These are phyloP conservation scores for Pelargonium myrrhifolium DNA, from an alignment of 441 rosid species.

Conservation along the genomic window DNA sequence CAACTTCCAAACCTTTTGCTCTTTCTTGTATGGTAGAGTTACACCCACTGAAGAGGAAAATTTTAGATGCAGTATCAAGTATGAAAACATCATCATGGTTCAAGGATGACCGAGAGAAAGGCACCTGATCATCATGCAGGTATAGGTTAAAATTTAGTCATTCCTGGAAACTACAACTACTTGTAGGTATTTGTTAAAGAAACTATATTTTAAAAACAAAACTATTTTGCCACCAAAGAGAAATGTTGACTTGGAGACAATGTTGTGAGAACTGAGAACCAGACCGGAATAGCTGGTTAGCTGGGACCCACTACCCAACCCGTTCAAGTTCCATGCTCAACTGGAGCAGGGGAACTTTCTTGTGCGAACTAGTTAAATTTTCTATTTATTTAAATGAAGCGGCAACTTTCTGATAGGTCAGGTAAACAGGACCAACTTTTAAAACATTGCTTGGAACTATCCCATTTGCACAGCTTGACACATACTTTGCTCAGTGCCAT, in stretches of 20 bases:
- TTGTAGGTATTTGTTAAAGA: slow-evolving; percentile 5
- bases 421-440: no score
- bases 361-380: neutral
- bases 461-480: neutral
- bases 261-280: no score
- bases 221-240: neutral
- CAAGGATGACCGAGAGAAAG: slow-evolving; percentile 74
- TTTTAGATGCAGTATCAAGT: slow-evolving; percentile 80
- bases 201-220: slow-evolving; percentile 1
- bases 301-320: no score
- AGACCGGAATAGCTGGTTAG: no score
- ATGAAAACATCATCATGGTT: slow-evolving; percentile 74
- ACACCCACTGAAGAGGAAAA: slow-evolving; percentile 78
- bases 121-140: slow-evolving; percentile 43
- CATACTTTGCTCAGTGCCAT: neutral
- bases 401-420: no score
- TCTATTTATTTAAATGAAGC: no score
- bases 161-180: slow-evolving; percentile 1
- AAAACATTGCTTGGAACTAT: neutral
- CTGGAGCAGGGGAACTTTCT: neutral
- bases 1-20: slow-evolving; percentile 92
- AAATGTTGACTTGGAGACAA: neutral
- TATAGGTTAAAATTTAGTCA: neutral
- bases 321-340: no score
- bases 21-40: slow-evolving; percentile 86